A percentile compares a stretch with the other conserved stretches of the same genome.
Conservation (phyloP, 331 rosid species). For the Malus hybrid region DNA sequence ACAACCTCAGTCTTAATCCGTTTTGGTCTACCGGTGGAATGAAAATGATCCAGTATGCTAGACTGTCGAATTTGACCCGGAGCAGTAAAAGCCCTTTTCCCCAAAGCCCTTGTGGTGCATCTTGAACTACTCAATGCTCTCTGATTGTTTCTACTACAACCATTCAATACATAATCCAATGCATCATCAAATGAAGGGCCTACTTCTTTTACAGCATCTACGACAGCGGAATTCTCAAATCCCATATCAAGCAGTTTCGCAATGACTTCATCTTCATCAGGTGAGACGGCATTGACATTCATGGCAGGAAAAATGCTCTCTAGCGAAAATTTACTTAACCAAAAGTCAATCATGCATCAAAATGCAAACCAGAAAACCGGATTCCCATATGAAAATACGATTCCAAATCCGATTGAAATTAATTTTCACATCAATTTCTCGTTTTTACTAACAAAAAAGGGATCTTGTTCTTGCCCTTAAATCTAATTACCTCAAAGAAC, state of each 20-base stretch:
- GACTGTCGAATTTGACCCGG: slow-evolving; percentile 44
- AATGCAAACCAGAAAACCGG: neutral
- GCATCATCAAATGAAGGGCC: slow-evolving; percentile 47
- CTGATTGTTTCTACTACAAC: slow-evolving; percentile 1
- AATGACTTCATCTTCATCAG: slow-evolving; percentile 26
- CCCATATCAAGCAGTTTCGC: slow-evolving; percentile 69
- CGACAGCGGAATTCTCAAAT: slow-evolving; percentile 29
- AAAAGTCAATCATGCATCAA: slow-evolving; percentile 1
- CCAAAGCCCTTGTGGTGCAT: slow-evolving; percentile 3
- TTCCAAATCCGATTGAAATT: neutral
- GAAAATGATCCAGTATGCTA: slow-evolving; percentile 59
- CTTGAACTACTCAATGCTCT: slow-evolving; percentile 25
- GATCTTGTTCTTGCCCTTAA: neutral
- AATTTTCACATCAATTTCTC: neutral
- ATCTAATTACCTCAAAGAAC: neutral
- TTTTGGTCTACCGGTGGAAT: slow-evolving; percentile 17
- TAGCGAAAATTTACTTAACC: neutral
- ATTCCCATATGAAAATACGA: neutral
- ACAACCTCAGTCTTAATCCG: slow-evolving; percentile 13
- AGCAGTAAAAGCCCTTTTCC: slow-evolving; percentile 25
- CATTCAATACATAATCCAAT: slow-evolving; percentile 42
- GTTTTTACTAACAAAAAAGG: too few relatives aligned
- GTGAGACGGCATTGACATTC: slow-evolving; percentile 22
- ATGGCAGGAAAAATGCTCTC: slow-evolving; percentile 17
- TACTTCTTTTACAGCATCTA: slow-evolving; percentile 41